These are phyloP conservation scores for Monosporozyma yasuniensis DNA, from an alignment of 805 yeast species.

Conservation along the genomic window DNA sequence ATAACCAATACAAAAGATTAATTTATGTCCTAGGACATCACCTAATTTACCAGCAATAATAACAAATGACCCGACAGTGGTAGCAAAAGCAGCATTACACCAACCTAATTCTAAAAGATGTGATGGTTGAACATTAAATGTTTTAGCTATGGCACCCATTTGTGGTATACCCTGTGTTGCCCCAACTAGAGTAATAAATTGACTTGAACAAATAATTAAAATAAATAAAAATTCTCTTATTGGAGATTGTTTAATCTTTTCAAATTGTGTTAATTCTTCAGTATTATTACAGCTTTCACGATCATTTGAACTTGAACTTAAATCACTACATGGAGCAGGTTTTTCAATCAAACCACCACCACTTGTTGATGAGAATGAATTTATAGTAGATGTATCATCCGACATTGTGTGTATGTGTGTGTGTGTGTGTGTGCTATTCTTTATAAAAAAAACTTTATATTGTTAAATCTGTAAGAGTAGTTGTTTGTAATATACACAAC, in stretches of 20 bases:
- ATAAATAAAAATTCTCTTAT: slow-evolving; percentile 7
- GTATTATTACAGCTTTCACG: background rate
- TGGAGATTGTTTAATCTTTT: background rate
- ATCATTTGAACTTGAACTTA: background rate
- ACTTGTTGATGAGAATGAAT: background rate
- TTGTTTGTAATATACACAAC: no score
- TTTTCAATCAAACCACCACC: background rate
- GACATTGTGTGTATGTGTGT: background rate
- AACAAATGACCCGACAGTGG: slow-evolving; percentile 49
- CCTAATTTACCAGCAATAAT: slow-evolving; percentile 62
- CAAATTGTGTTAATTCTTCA: background rate
- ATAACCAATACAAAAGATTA: slow-evolving; percentile 46
- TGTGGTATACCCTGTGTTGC: slow-evolving; percentile 9
- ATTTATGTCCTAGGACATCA: slow-evolving; percentile 56
- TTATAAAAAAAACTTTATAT: no score
- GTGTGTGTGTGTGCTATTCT: no score
- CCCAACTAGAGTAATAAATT: slow-evolving; percentile 8
- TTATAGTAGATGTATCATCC: background rate
- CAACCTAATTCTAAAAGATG: slow-evolving; percentile 8
- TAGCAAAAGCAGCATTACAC: slow-evolving; percentile 11
- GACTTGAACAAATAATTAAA: slow-evolving; percentile 5
- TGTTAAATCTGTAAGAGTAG: no score
- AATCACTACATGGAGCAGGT: background rate
- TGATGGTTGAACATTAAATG: slow-evolving; percentile 4
- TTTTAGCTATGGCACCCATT: slow-evolving; percentile 4